Percentiles rank a stretch among this genome's conserved stretches.
Conservation (phyloP, 2,329 filamentous ascomycete genomes). For the Tolypocladium nubicola region DNA sequence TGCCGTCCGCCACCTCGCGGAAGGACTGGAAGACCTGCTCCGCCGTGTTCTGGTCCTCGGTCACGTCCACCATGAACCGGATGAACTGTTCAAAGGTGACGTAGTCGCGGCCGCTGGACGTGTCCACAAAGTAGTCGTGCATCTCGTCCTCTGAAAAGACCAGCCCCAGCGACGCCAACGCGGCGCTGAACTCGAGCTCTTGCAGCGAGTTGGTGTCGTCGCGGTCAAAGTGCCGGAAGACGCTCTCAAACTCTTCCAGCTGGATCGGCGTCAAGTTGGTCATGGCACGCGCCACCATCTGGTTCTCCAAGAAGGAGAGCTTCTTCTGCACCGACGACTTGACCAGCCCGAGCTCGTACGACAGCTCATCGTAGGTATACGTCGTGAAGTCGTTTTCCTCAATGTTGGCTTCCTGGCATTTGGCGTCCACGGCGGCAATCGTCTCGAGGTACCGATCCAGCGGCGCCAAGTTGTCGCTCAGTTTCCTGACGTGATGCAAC, state of each 20-base stretch:
- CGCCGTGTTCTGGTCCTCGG: conserved; percentile 96
- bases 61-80: conserved; percentile 97
- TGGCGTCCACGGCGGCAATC: conserved; percentile 74
- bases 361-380: conserved; percentile 93
- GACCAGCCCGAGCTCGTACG: conserved; percentile 86
- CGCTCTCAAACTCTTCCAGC: conserved; percentile 94
- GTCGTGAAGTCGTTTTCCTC: conserved; percentile 99
- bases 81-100: conserved; percentile 99
- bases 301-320: conserved; percentile 91
- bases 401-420: conserved; percentile 93
- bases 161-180: conserved; percentile 84
- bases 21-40: conserved; percentile 98
- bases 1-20: conserved; percentile 93
- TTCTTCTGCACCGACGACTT: conserved; percentile 93
- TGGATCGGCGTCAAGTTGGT: conserved; percentile 98
- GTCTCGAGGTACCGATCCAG: conserved; percentile 86
- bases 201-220: conserved; percentile 83
- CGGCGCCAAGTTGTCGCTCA: conserved; percentile 77
- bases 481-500: conserved; percentile 70
- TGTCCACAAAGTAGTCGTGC: conserved; percentile 87
- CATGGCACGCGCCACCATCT: conserved; percentile 97
- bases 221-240: conserved; percentile 95
- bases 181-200: conserved; percentile 92
- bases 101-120: conserved; percentile 65
- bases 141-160: conserved; percentile 98